Conservation (phyloP, 139 green algal species). For the Eudorina sp. region DNA sequence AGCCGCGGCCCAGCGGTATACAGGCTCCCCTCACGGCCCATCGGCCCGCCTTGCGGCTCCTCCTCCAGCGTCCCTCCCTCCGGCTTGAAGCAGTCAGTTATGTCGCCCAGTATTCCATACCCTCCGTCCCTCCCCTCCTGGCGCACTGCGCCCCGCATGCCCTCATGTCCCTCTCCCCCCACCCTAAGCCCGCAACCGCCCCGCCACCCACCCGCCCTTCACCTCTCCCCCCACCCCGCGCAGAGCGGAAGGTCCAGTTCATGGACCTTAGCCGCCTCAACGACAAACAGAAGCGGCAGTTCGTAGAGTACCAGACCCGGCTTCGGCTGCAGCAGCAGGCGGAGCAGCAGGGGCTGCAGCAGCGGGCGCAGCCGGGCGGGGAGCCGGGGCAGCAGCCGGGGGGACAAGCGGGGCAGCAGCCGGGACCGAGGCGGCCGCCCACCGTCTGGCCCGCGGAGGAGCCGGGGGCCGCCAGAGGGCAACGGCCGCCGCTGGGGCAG, state of each 20-base stretch:
- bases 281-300: conserved; percentile 46
- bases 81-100: too few relatives aligned
- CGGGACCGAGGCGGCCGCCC: too few relatives aligned
- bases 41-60: too few relatives aligned
- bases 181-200: too few relatives aligned
- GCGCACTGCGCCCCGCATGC: neutral
- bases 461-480: too few relatives aligned
- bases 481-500: neutral
- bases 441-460: too few relatives aligned
- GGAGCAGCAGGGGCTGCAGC: neutral
- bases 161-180: neutral
- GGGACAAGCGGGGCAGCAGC: neutral
- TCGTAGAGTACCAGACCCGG: conserved; percentile 16
- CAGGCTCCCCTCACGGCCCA: too few relatives aligned
- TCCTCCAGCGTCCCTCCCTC: too few relatives aligned
- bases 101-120: too few relatives aligned
- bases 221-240: too few relatives aligned
- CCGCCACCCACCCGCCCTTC: too few relatives aligned
- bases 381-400: neutral
- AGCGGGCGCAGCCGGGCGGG: neutral
- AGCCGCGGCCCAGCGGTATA: too few relatives aligned
- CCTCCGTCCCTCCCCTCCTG: neutral
- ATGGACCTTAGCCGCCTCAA: conserved; percentile 45
- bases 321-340: neutral
- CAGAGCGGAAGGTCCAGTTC: conserved; percentile 29